Evolutionary conservation across 306 rosid genomes (phyloP).

Genomic region (Leucaena leucocephala): DNA sequence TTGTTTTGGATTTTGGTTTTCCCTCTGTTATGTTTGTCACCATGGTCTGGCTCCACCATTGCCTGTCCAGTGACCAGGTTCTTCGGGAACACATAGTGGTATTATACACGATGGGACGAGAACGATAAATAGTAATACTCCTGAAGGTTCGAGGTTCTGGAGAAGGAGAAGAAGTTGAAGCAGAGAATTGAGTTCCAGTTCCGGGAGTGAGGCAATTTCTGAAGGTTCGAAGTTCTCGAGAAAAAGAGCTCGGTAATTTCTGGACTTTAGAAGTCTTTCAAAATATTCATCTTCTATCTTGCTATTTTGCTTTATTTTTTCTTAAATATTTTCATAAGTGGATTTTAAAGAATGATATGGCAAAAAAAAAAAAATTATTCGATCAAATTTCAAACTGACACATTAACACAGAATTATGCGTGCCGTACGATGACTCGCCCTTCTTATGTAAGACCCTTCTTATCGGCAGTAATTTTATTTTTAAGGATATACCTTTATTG

Average conservation of each 20-base stretch:
- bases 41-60: slow-evolving; percentile 56
- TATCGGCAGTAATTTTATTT: too few relatives aligned
- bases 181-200: slow-evolving; percentile 23
- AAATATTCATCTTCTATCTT: too few relatives aligned
- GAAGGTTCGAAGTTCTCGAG: too few relatives aligned
- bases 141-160: slow-evolving; percentile 22
- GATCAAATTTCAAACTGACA: too few relatives aligned
- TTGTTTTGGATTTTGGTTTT: not conserved
- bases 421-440: not conserved
- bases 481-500: not conserved
- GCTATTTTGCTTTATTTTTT: too few relatives aligned
- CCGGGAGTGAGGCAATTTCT: slow-evolving; percentile 52
- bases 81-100: slow-evolving; percentile 48
- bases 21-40: slow-evolving; percentile 30
- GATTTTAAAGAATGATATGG: too few relatives aligned
- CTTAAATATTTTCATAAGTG: too few relatives aligned
- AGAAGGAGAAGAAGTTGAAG: not conserved
- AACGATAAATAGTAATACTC: slow-evolving; percentile 32
- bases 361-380: too few relatives aligned
- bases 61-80: slow-evolving; percentile 79
- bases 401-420: not conserved
- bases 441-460: too few relatives aligned
- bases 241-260: too few relatives aligned
- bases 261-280: too few relatives aligned
- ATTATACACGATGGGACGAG: slow-evolving; percentile 10